Conservation (phyloP, 192 early-diverging fungal species). For the Thoreauomyces humboldtii region DNA sequence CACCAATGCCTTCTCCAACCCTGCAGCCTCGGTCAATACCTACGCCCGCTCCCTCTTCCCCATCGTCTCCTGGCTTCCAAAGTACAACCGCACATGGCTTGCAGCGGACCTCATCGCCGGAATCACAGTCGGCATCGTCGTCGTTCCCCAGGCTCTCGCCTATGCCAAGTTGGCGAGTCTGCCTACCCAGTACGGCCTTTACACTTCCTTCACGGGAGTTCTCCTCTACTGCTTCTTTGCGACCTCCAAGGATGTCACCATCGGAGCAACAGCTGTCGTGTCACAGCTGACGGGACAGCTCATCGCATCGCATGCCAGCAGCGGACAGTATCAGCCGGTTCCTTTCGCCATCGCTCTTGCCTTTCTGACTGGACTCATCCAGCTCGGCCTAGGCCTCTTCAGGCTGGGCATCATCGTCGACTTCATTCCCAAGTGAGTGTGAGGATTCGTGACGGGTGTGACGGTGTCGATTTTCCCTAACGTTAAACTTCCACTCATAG, state of each 20-base stretch:
- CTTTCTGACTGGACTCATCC: conserved; percentile 71
- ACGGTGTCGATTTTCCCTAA: not conserved
- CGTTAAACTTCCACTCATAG: too few species aligned
- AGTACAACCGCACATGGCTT: conserved; percentile 66
- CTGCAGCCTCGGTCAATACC: not conserved
- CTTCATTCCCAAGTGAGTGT: too few species aligned
- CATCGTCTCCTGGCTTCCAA: conserved; percentile 48
- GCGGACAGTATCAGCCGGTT: conserved; percentile 28
- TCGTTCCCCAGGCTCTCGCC: conserved; percentile 63
- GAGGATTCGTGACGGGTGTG: too few species aligned
- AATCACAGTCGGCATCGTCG: conserved; percentile 69
- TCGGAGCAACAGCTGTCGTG: conserved; percentile 75
- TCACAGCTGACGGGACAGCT: conserved; percentile 74
- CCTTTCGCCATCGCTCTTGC: conserved; percentile 60
- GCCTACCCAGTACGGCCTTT: conserved; percentile 72
- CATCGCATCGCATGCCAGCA: conserved; percentile 27
- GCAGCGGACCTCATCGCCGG: conserved; percentile 68
- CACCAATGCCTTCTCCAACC: not conserved
- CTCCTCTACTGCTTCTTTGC: conserved; percentile 70
- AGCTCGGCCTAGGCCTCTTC: conserved; percentile 70
- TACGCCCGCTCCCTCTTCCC: conserved; percentile 44
- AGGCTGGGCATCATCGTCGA: conserved; percentile 84
- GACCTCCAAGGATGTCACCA: conserved; percentile 71
- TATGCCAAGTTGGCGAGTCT: conserved; percentile 74
- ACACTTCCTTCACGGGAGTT: conserved; percentile 70